Evolutionary conservation across 306 rosid genomes (phyloP).

Genomic region (Dryas alaskensis): DNA sequence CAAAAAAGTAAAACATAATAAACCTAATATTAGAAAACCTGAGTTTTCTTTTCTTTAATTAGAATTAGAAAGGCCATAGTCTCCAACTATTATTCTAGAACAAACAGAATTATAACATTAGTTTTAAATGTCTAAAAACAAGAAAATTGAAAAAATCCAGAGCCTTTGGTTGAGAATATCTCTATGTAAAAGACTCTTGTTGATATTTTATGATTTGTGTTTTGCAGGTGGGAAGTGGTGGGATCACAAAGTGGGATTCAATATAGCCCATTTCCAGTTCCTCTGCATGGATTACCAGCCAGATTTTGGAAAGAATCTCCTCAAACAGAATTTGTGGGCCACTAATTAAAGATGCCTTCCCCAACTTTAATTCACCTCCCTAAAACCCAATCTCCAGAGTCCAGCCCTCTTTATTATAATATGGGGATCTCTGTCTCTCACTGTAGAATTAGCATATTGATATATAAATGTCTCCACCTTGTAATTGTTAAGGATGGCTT

Average conservation of each 20-base stretch:
- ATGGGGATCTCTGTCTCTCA: slow-evolving; percentile 13
- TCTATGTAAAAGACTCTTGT: neutral
- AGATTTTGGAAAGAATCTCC: slow-evolving; percentile 62
- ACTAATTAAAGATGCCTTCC: slow-evolving; percentile 18
- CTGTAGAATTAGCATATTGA: neutral
- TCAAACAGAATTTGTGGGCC: slow-evolving; percentile 6
- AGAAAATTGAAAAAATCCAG: no score
- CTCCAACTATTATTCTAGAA: no score
- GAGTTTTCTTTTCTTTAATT: no score
- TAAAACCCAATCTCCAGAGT: slow-evolving; percentile 2
- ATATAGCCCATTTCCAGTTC: slow-evolving; percentile 90
- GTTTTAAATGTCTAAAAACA: no score
- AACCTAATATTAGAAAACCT: no score
- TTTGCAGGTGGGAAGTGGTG: slow-evolving; percentile 80
- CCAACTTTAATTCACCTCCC: slow-evolving; percentile 9
- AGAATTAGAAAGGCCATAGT: no score
- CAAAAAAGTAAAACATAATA: neutral
- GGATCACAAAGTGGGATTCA: slow-evolving; percentile 62
- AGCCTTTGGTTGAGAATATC: no score
- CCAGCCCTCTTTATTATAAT: slow-evolving; percentile 7
- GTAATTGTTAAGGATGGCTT: neutral
- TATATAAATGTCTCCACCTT: neutral
- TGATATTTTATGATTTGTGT: neutral
- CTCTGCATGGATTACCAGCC: slow-evolving; percentile 71
- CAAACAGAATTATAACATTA: no score